Percentiles rank a stretch among this genome's conserved stretches.
phyloP scores from a whole-genome alignment of 495 filamentous ascomycete species.

The Aspergillus campestris region DNA sequence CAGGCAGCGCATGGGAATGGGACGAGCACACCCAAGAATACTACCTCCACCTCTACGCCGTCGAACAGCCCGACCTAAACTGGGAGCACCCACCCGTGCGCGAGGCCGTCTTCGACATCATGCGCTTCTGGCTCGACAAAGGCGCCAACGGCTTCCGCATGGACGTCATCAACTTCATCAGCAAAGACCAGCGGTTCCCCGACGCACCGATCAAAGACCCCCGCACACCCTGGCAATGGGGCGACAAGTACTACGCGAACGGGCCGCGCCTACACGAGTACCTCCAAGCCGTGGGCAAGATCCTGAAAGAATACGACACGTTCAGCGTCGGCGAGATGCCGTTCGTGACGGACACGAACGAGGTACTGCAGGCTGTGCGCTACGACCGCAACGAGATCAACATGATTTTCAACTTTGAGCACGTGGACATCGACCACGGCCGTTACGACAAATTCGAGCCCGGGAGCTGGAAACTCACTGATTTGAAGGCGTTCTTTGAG shows the following conservation, averaged over 20 bases:
- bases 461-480: conserved; percentile 44
- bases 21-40: conserved; percentile 59
- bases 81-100: conserved; percentile 58
- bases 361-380: conserved; percentile 53
- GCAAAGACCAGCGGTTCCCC: conserved; percentile 51
- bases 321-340: conserved; percentile 69
- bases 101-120: conserved; percentile 56
- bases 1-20: conserved; percentile 56
- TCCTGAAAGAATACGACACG: conserved; percentile 59
- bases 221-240: conserved; percentile 43
- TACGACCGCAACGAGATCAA: conserved; percentile 52
- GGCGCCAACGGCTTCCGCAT: conserved; percentile 63
- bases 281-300: conserved; percentile 50
- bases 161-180: conserved; percentile 59
- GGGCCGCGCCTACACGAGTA: conserved; percentile 61
- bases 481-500: conserved; percentile 50
- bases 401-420: conserved; percentile 73
- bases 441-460: conserved; percentile 41
- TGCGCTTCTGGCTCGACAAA: conserved; percentile 65
- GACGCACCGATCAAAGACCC: conserved; percentile 52
- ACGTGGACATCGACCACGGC: conserved; percentile 51
- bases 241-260: conserved; percentile 50
- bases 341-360: conserved; percentile 46
- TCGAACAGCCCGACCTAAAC: conserved; percentile 65
- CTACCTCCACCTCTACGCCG: conserved; percentile 60